phyloP scores from a whole-genome alignment of 441 rosid genomes.

The Pelargonium australe region DNA sequence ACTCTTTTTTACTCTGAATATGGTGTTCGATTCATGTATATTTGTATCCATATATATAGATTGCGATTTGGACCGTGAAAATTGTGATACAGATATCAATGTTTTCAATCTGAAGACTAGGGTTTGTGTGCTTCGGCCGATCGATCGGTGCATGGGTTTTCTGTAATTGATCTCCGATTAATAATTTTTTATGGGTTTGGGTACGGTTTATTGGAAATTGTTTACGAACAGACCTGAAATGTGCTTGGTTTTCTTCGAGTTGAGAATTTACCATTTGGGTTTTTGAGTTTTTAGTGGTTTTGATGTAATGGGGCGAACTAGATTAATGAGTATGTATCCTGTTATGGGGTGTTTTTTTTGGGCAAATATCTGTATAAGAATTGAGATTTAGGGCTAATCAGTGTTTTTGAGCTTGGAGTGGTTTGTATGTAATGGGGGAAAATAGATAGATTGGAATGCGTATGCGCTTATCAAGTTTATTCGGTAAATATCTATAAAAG shows the following conservation, averaged over 20 bases:
- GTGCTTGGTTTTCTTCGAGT: not conserved
- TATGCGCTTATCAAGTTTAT: too few species aligned
- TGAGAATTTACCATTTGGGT: not conserved
- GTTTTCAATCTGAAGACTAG: not conserved
- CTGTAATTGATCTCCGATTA: not conserved
- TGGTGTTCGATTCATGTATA: not conserved
- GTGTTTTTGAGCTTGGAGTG: too few species aligned
- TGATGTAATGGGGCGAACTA: not conserved
- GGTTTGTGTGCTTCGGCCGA: slow-evolving; percentile 5
- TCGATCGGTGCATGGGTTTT: slow-evolving; percentile 2
- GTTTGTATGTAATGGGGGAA: not conserved
- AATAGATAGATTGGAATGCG: not conserved
- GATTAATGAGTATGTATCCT: not conserved
- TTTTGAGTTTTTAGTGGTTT: not conserved
- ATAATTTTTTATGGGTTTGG: not conserved
- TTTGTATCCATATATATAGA: not conserved
- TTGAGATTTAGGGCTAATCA: too few species aligned
- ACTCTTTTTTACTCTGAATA: not conserved
- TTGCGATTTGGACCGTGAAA: not conserved
- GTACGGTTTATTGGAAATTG: not conserved
- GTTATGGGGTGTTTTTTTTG: not conserved
- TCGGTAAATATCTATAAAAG: too few species aligned
- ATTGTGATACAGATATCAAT: not conserved
- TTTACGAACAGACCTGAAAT: not conserved
- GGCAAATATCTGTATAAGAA: not conserved